Evolutionary conservation across 257 asterid genomes (phyloP), one percentile per base, ranked within the genome.

Genomic region (Prunella vulgaris): DNA sequence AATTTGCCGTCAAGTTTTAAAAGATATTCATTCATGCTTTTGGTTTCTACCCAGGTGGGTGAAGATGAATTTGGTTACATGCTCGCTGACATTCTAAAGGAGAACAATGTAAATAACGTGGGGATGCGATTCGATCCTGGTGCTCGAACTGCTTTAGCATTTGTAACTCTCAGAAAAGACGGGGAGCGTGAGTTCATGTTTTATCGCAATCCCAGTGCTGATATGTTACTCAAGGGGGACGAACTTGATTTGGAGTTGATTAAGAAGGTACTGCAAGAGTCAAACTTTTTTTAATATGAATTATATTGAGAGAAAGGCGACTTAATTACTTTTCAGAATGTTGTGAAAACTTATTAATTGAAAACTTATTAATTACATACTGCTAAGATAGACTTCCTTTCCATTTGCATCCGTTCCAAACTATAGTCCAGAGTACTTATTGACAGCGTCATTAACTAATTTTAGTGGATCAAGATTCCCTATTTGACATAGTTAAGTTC

Each of bases 131-230:
- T 94, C 70, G 99, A 94, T 74, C 89, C 97, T 0, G 97, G 95
- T 67, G 99, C 99, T 71, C 93, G 99, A 42, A 94, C 97, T 59
- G 99, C 99, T 77, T 77, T 94, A 75, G 99, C 97, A 8, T 94
- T 94, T 65, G 97, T 94, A 57, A 94, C 97, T 24, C 88, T 94
- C 69, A 86, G 89, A 81, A 89, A 86, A 28, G 97, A 92, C 68
- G 99, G 99, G 71, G 99, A 94, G 65, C 95, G 97, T 0, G 99
- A 94, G 64, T 94, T 94, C 88, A 94, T 94, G 97, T 94, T 94
- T 70, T 94, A 91, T 32, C 97, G 97, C 68, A 94, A 94, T 70
- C 99, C 99, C 37, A 94, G 97, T 79, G 99, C 99, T 44, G 99
- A 94, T 76, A 94, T 94, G 99, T 79, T 94, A 75, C 90, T 94